A percentile compares a stretch with the other conserved stretches of the same genome.
phyloP scores from a whole-genome alignment of 768 basidiomycete genomes.

The Mycena albidolilacea region DNA sequence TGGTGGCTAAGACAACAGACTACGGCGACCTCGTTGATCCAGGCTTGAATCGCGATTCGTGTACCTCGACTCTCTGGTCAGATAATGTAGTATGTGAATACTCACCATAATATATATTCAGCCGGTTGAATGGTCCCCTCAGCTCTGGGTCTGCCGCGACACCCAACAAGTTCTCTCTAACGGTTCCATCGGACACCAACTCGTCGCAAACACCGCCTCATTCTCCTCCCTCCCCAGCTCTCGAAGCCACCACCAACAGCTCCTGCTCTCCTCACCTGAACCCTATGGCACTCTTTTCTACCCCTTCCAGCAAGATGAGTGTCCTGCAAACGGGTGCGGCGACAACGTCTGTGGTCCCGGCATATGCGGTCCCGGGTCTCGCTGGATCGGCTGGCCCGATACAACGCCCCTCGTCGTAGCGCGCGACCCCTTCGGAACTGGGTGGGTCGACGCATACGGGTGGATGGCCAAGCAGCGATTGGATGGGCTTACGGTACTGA shows the following conservation, averaged over 20 bases:
- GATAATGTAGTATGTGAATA: conserved; percentile 19
- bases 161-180: conserved; percentile 22
- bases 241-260: background rate
- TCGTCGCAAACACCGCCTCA: conserved; percentile 33
- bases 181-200: background rate
- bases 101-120: background rate
- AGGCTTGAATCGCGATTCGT: conserved; percentile 30
- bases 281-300: conserved; percentile 30
- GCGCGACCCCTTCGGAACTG: background rate
- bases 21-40: conserved; percentile 22
- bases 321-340: conserved; percentile 19
- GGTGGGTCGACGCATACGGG: conserved; percentile 13
- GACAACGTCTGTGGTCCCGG: conserved; percentile 22
- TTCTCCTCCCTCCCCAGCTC: conserved; percentile 12
- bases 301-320: conserved; percentile 31
- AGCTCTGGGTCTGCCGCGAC: conserved; percentile 38
- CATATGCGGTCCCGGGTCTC: conserved; percentile 18
- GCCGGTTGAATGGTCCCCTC: background rate
- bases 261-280: conserved; percentile 20
- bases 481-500: conserved; percentile 14
- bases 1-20: conserved; percentile 19
- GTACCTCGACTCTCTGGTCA: conserved; percentile 29
- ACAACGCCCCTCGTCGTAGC: conserved; percentile 29
- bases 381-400: conserved; percentile 38
- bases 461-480: conserved; percentile 31